Evolutionary conservation across 2,329 filamentous ascomycete species (phyloP).

Genomic region (Cercospora sojina): DNA sequence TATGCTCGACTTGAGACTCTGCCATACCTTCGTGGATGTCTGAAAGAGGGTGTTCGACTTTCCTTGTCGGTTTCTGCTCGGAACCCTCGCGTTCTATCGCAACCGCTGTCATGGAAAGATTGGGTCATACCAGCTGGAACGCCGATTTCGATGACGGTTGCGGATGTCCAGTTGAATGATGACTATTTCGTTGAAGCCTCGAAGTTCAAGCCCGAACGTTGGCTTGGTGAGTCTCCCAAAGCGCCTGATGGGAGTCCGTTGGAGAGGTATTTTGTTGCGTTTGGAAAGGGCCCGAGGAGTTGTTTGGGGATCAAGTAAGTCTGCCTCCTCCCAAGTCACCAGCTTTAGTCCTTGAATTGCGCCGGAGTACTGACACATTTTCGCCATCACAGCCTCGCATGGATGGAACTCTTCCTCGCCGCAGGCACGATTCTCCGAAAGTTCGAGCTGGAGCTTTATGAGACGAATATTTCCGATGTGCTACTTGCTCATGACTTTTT

Average conservation of each 20-base stretch:
- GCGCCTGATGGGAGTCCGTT: constrained; percentile 20
- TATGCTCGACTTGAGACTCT: constrained; percentile 24
- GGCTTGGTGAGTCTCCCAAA: constrained; percentile 33
- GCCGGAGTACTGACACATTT: not conserved
- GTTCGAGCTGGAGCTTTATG: constrained; percentile 28
- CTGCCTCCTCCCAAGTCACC: not conserved
- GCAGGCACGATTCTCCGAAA: constrained; percentile 23
- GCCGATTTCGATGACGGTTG: constrained; percentile 36
- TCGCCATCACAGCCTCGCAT: constrained; percentile 24
- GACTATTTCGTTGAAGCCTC: constrained; percentile 36
- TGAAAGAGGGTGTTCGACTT: constrained; percentile 27
- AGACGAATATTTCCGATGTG: constrained; percentile 24
- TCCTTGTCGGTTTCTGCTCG: constrained; percentile 24
- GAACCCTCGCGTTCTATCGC: constrained; percentile 23
- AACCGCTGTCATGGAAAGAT: constrained; percentile 21
- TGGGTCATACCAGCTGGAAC: constrained; percentile 30
- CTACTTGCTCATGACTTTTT: constrained; percentile 26
- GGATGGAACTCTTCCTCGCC: constrained; percentile 30
- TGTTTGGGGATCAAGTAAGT: constrained; percentile 34
- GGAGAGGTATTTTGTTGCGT: constrained; percentile 41
- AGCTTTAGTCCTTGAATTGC: constrained; percentile 5
- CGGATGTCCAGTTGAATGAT: constrained; percentile 37
- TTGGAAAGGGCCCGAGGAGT: constrained; percentile 38
- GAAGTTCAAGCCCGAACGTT: constrained; percentile 38
- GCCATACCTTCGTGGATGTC: constrained; percentile 27